phyloP scores from a whole-genome alignment of 345 rosid species.

The Cardiospermum halicacabum region DNA sequence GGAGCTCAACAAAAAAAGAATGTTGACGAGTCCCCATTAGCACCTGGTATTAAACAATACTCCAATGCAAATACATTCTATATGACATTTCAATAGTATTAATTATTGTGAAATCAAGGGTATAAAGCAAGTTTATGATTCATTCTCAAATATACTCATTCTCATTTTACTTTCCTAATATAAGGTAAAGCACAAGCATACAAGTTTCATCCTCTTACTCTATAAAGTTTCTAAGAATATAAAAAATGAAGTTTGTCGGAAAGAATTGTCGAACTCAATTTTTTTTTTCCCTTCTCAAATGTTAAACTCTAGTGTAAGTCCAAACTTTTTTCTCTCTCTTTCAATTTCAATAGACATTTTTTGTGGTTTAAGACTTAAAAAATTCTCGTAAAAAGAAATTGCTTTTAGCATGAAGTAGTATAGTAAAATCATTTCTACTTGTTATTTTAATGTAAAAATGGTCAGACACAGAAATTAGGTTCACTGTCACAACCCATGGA shows the following conservation, averaged over 20 bases:
- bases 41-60: background rate
- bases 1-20: background rate
- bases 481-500: background rate
- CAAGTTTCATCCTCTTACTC: background rate
- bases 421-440: background rate
- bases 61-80: background rate
- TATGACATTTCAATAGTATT: background rate
- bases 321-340: background rate
- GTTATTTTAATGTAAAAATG: background rate
- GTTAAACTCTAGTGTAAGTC: background rate
- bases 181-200: background rate
- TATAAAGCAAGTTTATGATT: background rate
- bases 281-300: background rate
- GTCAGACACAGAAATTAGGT: background rate
- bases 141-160: background rate
- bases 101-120: background rate
- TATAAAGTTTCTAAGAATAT: no score
- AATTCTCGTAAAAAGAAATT: background rate
- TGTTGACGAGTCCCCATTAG: background rate
- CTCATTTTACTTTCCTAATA: background rate
- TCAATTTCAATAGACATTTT: background rate
- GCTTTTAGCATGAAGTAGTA: background rate
- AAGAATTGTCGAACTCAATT: background rate
- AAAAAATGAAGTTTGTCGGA: background rate
- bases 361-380: background rate